phyloP scores from a whole-genome alignment of 208 protist species.

The Crithidia sp. region DNA sequence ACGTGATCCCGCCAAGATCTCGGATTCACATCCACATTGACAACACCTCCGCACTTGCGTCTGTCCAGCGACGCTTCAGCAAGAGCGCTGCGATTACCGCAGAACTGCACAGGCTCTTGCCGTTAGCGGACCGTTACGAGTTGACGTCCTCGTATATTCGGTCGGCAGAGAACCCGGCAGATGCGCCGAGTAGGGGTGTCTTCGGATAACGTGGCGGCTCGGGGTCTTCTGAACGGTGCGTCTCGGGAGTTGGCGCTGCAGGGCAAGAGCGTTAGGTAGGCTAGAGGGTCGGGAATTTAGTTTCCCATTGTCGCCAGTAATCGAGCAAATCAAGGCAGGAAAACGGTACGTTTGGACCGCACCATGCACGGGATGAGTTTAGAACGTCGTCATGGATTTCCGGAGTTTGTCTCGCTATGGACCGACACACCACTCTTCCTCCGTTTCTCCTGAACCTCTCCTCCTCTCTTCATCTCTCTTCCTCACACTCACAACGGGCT shows the following conservation, averaged over 20 bases:
- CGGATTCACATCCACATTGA: neutral
- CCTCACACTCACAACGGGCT: neutral
- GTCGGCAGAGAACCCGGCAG: neutral
- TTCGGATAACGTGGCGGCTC: neutral
- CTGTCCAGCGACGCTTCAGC: neutral
- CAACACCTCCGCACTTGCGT: neutral
- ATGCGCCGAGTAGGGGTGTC: neutral
- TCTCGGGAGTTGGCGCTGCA: neutral
- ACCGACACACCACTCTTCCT: neutral
- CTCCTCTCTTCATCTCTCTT: neutral
- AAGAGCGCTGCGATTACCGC: neutral
- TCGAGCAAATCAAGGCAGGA: neutral
- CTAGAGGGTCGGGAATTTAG: neutral
- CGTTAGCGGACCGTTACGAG: neutral
- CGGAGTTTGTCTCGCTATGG: neutral
- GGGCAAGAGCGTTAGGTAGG: neutral
- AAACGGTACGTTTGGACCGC: neutral
- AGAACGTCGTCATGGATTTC: neutral
- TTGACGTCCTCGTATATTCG: neutral
- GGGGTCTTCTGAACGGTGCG: neutral
- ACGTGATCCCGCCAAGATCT: neutral
- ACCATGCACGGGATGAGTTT: neutral
- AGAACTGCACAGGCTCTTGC: neutral
- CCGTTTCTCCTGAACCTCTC: neutral
- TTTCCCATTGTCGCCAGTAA: neutral